A percentile compares a stretch with the other conserved stretches of the same genome.
These are phyloP conservation scores for Barnettozyma botsteinii DNA, from an alignment of 805 yeast species.

Conservation along the genomic window DNA sequence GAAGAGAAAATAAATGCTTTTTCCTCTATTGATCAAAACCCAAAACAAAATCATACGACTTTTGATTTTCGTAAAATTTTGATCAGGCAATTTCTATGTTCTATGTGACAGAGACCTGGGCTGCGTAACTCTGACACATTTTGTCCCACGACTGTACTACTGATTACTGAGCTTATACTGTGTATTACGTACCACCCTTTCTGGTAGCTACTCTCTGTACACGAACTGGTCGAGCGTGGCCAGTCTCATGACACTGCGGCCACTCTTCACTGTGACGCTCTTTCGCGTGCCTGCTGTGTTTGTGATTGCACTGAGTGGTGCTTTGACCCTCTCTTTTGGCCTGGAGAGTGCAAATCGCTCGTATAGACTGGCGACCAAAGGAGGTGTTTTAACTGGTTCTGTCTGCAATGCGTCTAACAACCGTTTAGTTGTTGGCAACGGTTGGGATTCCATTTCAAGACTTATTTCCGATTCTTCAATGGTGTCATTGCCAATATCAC, in stretches of 20 bases:
- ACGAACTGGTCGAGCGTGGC: background rate
- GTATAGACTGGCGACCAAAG: too few relatives aligned
- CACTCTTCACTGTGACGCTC: background rate
- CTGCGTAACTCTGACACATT: too few relatives aligned
- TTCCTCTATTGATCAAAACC: background rate
- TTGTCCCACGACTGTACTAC: too few relatives aligned
- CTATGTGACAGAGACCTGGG: too few relatives aligned
- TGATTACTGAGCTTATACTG: too few relatives aligned
- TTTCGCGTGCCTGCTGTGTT: background rate
- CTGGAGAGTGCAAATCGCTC: too few relatives aligned
- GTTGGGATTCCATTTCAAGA: too few relatives aligned
- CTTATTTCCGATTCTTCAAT: background rate
- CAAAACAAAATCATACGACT: slow-evolving; percentile 13
- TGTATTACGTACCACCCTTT: too few relatives aligned
- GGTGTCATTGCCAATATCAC: background rate
- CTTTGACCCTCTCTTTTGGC: too few relatives aligned
- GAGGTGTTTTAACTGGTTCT: background rate
- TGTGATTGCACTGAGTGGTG: too few relatives aligned
- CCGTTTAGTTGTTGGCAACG: too few relatives aligned
- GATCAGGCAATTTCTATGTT: background rate
- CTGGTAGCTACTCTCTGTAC: too few relatives aligned
- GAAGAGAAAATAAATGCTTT: background rate
- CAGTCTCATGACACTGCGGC: background rate
- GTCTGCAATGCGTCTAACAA: background rate
- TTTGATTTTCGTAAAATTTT: slow-evolving; percentile 4